Evolutionary conservation across 306 rosid genomes (phyloP).

Genomic region (Delonix regia): DNA sequence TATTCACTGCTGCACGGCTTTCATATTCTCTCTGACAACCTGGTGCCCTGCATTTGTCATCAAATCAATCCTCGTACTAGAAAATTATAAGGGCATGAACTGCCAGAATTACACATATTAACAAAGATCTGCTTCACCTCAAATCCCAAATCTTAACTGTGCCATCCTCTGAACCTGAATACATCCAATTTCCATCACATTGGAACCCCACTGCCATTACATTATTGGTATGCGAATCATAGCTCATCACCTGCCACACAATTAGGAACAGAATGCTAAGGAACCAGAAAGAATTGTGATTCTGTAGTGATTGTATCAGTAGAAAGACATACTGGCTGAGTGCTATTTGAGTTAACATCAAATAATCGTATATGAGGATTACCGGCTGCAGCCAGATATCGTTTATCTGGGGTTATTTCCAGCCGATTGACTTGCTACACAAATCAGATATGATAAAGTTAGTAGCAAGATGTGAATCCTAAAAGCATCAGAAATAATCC

Average conservation of each 20-base stretch:
- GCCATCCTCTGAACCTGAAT: constrained; percentile 99
- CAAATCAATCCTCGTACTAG: constrained; percentile 29
- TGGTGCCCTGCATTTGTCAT: constrained; percentile 73
- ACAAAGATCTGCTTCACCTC: constrained; percentile 54
- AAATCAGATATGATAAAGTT: constrained; percentile 34
- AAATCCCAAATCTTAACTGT: constrained; percentile 99
- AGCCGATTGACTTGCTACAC: constrained; percentile 89
- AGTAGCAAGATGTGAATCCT: constrained; percentile 22
- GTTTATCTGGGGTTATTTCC: constrained; percentile 98
- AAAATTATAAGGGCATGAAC: constrained; percentile 7
- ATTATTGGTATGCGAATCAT: constrained; percentile 92
- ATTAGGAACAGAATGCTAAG: constrained; percentile 16
- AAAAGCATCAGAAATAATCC: constrained; percentile 24
- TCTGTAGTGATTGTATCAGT: background rate
- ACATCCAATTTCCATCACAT: constrained; percentile 99
- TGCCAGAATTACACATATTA: background rate
- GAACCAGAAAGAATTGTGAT: background rate
- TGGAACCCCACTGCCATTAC: constrained; percentile 99
- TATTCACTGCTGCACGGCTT: constrained; percentile 97
- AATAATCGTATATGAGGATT: constrained; percentile 95
- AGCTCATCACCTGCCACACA: constrained; percentile 80
- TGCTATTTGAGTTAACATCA: constrained; percentile 88
- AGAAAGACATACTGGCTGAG: constrained; percentile 80
- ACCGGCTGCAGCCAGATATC: constrained; percentile 94
- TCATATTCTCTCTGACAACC: constrained; percentile 99